phyloP scores from a whole-genome alignment of 306 rosid species.

The Cicer yamashitae region DNA sequence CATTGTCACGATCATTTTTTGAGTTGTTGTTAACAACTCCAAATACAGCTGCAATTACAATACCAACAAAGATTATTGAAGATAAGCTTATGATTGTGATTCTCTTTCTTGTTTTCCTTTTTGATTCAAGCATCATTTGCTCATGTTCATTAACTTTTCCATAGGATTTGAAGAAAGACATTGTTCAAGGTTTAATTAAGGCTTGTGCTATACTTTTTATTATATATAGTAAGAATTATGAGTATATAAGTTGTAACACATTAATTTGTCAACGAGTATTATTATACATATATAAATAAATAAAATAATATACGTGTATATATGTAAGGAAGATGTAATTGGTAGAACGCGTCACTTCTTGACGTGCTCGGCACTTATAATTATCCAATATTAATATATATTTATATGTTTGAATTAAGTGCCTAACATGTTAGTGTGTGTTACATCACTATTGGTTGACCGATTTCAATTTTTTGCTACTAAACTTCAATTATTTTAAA shows the following conservation, averaged over 20 bases:
- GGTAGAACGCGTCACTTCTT: slow-evolving; percentile 23
- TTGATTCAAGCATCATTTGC: slow-evolving; percentile 58
- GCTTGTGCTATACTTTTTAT: background rate
- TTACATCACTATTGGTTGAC: slow-evolving; percentile 7
- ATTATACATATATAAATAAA: background rate
- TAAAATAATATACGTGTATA: background rate
- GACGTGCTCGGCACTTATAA: slow-evolving; percentile 47
- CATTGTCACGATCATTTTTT: background rate
- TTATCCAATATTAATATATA: background rate
- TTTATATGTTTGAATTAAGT: slow-evolving; percentile 40
- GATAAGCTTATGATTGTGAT: slow-evolving; percentile 59
- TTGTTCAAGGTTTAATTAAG: slow-evolving; percentile 48
- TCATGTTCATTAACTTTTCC: slow-evolving; percentile 63
- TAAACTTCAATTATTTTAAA: no score
- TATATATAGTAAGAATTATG: background rate
- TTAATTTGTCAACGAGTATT: slow-evolving; percentile 7
- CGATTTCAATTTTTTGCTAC: no score
- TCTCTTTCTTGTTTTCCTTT: slow-evolving; percentile 58
- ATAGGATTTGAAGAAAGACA: slow-evolving; percentile 57
- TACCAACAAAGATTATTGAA: slow-evolving; percentile 54
- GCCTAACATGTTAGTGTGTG: slow-evolving; percentile 40
- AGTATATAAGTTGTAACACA: background rate
- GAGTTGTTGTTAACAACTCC: slow-evolving; percentile 48
- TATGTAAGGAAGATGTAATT: slow-evolving; percentile 6
- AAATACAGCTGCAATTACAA: slow-evolving; percentile 54